Conservation (phyloP, 2,329 filamentous ascomycete genomes). For the Pseudonectria buxi region DNA sequence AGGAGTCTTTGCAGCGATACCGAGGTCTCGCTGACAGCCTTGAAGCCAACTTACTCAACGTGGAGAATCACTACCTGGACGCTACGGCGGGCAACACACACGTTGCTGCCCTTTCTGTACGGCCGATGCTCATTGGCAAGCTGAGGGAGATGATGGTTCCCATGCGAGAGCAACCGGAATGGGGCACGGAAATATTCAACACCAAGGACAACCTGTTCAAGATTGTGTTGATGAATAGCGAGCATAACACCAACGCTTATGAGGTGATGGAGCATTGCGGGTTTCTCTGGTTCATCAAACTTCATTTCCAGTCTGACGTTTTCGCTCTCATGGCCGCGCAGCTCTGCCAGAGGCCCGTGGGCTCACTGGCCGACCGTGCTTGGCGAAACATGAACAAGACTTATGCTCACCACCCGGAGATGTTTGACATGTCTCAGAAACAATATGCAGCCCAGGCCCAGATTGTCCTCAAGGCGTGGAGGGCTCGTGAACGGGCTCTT, state of each 20-base stretch:
- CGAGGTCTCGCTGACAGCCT: constrained; percentile 35
- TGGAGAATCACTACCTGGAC: constrained; percentile 46
- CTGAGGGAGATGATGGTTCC: constrained; percentile 42
- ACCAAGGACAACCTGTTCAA: constrained; percentile 50
- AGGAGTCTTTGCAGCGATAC: constrained; percentile 31
- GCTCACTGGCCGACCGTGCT: constrained; percentile 45
- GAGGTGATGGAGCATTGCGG: constrained; percentile 35
- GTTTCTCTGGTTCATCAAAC: constrained; percentile 49
- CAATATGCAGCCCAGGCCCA: constrained; percentile 38
- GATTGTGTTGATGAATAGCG: constrained; percentile 41
- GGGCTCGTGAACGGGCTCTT: constrained; percentile 38
- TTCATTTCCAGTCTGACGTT: constrained; percentile 50
- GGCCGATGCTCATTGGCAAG: constrained; percentile 43
- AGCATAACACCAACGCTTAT: constrained; percentile 41
- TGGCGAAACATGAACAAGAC: constrained; percentile 42
- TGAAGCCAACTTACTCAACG: constrained; percentile 34
- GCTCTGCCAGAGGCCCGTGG: constrained; percentile 42
- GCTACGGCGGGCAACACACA: constrained; percentile 46
- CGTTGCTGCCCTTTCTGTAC: constrained; percentile 40
- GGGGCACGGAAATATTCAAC: constrained; percentile 42
- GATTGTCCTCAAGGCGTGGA: constrained; percentile 47
- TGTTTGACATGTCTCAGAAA: constrained; percentile 43
- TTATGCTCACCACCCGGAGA: constrained; percentile 43
- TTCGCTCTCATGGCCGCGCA: constrained; percentile 50
- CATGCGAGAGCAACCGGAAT: constrained; percentile 40